phyloP scores from a whole-genome alignment of 2,329 filamentous ascomycete genomes.

The Nemania diffusa region DNA sequence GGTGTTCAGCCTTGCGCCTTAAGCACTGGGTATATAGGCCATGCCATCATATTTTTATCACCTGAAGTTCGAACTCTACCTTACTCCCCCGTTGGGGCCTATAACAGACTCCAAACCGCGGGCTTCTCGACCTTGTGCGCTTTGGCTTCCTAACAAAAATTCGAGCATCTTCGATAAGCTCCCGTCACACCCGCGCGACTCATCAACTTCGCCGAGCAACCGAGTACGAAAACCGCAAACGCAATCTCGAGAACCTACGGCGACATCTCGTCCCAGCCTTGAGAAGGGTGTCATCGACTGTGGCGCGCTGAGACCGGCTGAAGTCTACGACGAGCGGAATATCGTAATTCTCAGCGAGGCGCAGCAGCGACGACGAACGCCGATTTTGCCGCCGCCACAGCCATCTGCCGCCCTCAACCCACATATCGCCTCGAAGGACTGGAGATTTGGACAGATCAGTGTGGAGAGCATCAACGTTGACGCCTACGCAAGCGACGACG shows the following conservation, averaged over 20 bases:
- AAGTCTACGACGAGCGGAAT: conserved; percentile 49
- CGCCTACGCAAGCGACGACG: conserved; percentile 42
- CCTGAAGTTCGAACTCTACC: conserved; percentile 73
- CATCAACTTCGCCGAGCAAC: conserved; percentile 17
- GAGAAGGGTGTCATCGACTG: conserved; percentile 60
- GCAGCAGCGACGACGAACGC: conserved; percentile 53
- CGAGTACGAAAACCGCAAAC: conserved; percentile 23
- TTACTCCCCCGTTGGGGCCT: conserved; percentile 54
- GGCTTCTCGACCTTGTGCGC: conserved; percentile 37
- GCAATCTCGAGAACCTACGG: conserved; percentile 31
- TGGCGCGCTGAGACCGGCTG: conserved; percentile 54
- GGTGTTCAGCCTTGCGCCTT: conserved; percentile 8
- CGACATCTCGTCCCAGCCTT: conserved; percentile 29
- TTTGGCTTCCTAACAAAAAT: conserved; percentile 63
- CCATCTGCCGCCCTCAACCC: conserved; percentile 59
- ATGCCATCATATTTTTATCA: conserved; percentile 74
- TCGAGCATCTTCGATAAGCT: conserved; percentile 66
- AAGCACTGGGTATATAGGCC: conserved; percentile 44
- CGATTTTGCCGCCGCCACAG: conserved; percentile 57
- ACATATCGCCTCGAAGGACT: conserved; percentile 70
- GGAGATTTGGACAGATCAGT: conserved; percentile 81
- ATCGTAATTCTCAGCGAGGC: conserved; percentile 54
- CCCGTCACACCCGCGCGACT: conserved; percentile 58
- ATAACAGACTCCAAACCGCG: conserved; percentile 26
- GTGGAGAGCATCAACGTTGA: conserved; percentile 84